Evolutionary conservation across 495 filamentous ascomycete genomes (phyloP), one percentile per base, ranked within the genome.

Genomic region (Beverwykella pulmonaria): DNA sequence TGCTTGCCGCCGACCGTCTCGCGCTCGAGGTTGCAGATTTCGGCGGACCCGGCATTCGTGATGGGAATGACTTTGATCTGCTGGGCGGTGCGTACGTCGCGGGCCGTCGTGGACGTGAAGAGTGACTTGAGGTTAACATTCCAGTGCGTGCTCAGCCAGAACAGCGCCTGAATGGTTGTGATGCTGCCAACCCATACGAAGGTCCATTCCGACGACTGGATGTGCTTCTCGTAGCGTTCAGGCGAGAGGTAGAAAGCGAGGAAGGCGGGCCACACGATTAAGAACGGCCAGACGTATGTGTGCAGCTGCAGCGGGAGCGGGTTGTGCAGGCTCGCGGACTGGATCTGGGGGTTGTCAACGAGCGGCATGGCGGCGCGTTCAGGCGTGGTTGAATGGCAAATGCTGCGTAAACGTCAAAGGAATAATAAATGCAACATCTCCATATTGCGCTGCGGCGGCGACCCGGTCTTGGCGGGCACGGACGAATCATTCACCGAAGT

Each of bases 141-240:
- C 94, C 94, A 99, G 80, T 97, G 89, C 25, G 94, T 98, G 80
- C 89, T 93, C 62, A 99, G 82, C 95, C 95, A 99, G 52, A 90
- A 80, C 63, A 99, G 83, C 63, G 90, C 86, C 81, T 99, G 94
- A 52, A 86, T 68, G 14, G 93, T 97, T 74, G 96, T 82, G 73
- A 98, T 96, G 30, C 86, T 83, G 65, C 90, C 93, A 63, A 88
- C 82, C 84, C 88, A 99, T 56, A 98, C 91, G 76, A 96, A 96
- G 9, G 95, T 98, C 94, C 94, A 99, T 80, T 99, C 94, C 68
- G 87, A 86, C 23, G 87, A 88, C 58, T 88, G 82, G 63, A 99
- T 93, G 79, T 98, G 87, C 70, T 87, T 90, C 53, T 94, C 87
- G 78, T 98, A 99, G 66, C 89, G 85, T 25, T 91, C 90, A 41